Evolutionary conservation across 345 rosid species (phyloP).

Genomic region (Theobroma cacao): DNA sequence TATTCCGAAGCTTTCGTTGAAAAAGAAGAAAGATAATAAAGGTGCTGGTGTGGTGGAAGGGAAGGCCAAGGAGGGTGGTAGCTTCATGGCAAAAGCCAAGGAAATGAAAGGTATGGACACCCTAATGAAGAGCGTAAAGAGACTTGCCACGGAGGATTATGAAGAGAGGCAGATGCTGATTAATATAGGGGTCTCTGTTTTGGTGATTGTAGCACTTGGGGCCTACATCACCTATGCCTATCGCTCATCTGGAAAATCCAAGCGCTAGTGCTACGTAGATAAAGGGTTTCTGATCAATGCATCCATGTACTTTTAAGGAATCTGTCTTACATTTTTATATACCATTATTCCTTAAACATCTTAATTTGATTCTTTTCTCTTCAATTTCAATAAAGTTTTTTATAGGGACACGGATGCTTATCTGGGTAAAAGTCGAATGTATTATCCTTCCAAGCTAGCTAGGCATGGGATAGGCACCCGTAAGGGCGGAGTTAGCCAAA

Average conservation of each 20-base stretch:
- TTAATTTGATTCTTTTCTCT: not conserved
- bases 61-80: not conserved
- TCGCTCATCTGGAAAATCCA: not conserved
- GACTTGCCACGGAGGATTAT: not conserved
- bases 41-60: not conserved
- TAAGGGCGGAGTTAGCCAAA: too few relatives aligned
- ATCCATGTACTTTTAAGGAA: too few relatives aligned
- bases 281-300: too few relatives aligned
- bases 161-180: not conserved
- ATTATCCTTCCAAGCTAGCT: too few relatives aligned
- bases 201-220: not conserved
- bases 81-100: not conserved
- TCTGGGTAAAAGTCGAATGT: too few relatives aligned
- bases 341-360: not conserved
- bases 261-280: not conserved
- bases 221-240: not conserved
- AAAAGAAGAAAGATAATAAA: not conserved
- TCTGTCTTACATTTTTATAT: too few relatives aligned
- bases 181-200: slow-evolving; percentile 9
- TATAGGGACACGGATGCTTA: too few relatives aligned
- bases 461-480: too few relatives aligned
- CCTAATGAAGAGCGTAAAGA: not conserved
- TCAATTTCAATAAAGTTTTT: too few relatives aligned
- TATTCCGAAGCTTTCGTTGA: not conserved
- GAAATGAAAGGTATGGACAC: not conserved